Base-by-base conservation (phyloP, 73 alveolate species). In the Paramecium pentaurelia region DNA sequence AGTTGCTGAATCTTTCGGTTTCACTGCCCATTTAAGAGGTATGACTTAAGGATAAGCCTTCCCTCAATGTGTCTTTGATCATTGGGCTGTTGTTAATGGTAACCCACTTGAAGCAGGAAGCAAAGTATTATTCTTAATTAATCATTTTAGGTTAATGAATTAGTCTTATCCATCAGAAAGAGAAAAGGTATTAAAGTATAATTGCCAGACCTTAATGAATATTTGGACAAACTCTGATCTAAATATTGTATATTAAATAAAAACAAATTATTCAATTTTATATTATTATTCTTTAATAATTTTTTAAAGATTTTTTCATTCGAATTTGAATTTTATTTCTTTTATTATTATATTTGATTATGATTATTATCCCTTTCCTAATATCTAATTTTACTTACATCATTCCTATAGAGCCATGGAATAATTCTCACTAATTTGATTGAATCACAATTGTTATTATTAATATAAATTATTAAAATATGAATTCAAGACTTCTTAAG, bases 1-100 rank as follows among this genome's bases (percentile, higher is more conserved):
- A 60, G 99, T 98, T 93, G 95, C 99, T 89, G 99, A 98, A 95
- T 97, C 99, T 7, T 98, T 98, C 97, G 99, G 99, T 42, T 98
- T 98, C 98, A 97, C 99, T 80, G 99, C 98, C 93, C 99, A 98
- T 88, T 91, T 98, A 95, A 95, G 99, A 92, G 96, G 98, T 86
- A 93, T 95, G 87, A 98, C 99, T 64, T 96, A 99, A 84, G 99
- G 99, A 77, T 96, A 98, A 96, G 99, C 99, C 89, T 98, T 98
- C 99, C 99, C 99, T 10, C 99, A 98, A 95, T 98, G 99, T 90
- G 98, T 96, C 92, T 98, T 98, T 96, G 99, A 96, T 75, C 99
- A 98, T 93, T 98, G 99, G 99, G 99, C 94, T 77, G 75, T 64
- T 86, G 84, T 95, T 60, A 89, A 32, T 25, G 98, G 98, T 16